Evolutionary conservation across 1,139 yeast genomes (phyloP).

Genomic region (Scheffersomyces parashehatae): DNA sequence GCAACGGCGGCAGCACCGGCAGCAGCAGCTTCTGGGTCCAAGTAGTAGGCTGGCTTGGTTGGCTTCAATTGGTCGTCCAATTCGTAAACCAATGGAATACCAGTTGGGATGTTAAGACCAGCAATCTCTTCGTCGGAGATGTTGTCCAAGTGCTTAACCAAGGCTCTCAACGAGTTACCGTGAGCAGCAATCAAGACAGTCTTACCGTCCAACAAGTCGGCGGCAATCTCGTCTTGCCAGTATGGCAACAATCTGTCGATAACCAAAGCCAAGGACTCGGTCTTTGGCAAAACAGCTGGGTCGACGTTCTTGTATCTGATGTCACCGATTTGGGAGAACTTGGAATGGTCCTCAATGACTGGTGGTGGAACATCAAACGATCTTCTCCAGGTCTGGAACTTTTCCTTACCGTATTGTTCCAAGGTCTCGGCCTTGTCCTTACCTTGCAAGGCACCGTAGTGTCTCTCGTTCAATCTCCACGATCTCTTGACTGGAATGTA

Average conservation of each 20-base stretch:
- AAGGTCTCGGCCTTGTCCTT: conserved; percentile 95
- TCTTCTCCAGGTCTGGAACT: conserved; percentile 98
- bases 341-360: conserved; percentile 70
- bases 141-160: conserved; percentile 94
- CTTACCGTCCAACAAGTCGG: conserved; percentile 81
- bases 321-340: conserved; percentile 85
- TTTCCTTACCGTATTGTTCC: conserved; percentile 84
- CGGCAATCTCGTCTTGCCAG: conserved; percentile 94
- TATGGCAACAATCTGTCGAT: conserved; percentile 96
- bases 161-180: conserved; percentile 97
- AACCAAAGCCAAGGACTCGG: conserved; percentile 93
- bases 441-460: conserved; percentile 98
- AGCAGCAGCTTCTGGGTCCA: conserved; percentile 99
- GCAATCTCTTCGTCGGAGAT: conserved; percentile 93
- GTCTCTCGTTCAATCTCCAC: conserved; percentile 99
- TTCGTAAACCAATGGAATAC: conserved; percentile 97
- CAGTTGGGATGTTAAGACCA: conserved; percentile 95
- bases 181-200: conserved; percentile 95
- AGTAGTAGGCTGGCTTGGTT: conserved; percentile 90
- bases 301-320: conserved; percentile 82
- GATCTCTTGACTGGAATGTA: conserved; percentile 92
- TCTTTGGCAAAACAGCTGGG: conserved; percentile 84
- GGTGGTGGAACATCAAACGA: conserved; percentile 98
- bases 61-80: conserved; percentile 87
- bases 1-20: conserved; percentile 99